Evolutionary conservation across 1,284 basidiomycete species (phyloP).

Genomic region (Leccinum griseonigrum): DNA sequence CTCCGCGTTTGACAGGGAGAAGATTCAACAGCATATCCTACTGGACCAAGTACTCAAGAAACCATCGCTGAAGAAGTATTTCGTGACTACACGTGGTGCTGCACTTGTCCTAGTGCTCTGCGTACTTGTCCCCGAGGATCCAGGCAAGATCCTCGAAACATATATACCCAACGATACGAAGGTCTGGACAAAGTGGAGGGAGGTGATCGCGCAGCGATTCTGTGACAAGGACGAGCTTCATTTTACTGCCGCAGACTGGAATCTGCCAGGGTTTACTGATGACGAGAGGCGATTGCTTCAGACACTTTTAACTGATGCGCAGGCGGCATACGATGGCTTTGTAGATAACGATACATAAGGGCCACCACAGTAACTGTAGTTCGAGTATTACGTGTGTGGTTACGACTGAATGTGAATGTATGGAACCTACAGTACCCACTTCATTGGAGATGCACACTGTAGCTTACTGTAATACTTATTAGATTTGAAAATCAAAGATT

Average conservation of each 20-base stretch:
- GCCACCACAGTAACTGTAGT: neutral
- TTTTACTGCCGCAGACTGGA: conserved; percentile 16
- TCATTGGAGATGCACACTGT: neutral
- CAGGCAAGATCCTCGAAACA: conserved; percentile 20
- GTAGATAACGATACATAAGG: neutral
- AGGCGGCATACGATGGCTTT: conserved; percentile 14
- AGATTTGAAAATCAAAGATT: too few species aligned
- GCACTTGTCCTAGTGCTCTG: conserved; percentile 27
- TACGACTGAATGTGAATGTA: neutral
- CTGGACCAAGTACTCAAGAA: conserved; percentile 14
- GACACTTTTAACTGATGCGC: conserved; percentile 22
- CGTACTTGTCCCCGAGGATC: conserved; percentile 18
- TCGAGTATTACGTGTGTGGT: neutral
- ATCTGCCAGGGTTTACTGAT: conserved; percentile 3
- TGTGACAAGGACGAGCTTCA: conserved; percentile 3
- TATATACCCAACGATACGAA: conserved; percentile 27
- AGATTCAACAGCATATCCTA: conserved; percentile 23
- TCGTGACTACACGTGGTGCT: conserved; percentile 23
- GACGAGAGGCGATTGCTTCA: conserved; percentile 13
- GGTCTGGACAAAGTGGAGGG: conserved; percentile 25
- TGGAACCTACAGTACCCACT: neutral
- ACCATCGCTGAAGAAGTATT: conserved; percentile 17
- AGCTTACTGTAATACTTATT: too few species aligned
- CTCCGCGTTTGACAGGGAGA: conserved; percentile 27
- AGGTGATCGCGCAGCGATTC: conserved; percentile 9